These are phyloP conservation scores for Sanghuangporus baumii DNA, from an alignment of 1,284 basidiomycete species.

Conservation along the genomic window DNA sequence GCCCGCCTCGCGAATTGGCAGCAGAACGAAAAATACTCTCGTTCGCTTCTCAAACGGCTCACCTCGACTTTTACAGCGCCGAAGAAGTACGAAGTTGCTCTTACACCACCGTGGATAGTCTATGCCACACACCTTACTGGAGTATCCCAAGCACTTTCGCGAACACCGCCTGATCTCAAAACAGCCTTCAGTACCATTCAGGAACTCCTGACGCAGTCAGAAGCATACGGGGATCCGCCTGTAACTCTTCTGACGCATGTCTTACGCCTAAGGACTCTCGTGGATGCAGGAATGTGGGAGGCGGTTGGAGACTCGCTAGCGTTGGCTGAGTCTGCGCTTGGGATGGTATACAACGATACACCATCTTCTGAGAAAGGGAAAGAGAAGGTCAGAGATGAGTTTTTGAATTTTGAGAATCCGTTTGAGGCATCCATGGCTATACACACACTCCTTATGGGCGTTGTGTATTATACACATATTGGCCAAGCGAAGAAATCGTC, in stretches of 20 bases:
- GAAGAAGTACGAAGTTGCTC: constrained; percentile 6
- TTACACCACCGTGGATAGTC: constrained; percentile 45
- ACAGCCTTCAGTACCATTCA: constrained; percentile 40
- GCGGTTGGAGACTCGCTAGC: constrained; percentile 40
- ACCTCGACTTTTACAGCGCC: constrained; percentile 39
- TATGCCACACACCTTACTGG: constrained; percentile 50
- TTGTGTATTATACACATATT: constrained; percentile 52
- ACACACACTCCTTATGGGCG: constrained; percentile 50
- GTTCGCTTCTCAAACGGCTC: constrained; percentile 48
- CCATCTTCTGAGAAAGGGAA: constrained; percentile 7
- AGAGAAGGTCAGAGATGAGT: constrained; percentile 23
- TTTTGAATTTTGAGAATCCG: constrained; percentile 30
- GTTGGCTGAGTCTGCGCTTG: constrained; percentile 40
- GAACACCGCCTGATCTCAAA: constrained; percentile 28
- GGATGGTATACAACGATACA: constrained; percentile 31
- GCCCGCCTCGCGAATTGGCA: constrained; percentile 48
- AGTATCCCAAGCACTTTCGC: constrained; percentile 38
- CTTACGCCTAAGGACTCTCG: constrained; percentile 46
- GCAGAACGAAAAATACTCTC: constrained; percentile 53
- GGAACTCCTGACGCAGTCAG: constrained; percentile 36
- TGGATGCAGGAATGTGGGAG: constrained; percentile 48
- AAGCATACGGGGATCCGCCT: constrained; percentile 35
- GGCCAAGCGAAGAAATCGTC: constrained; percentile 42
- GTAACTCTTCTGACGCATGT: constrained; percentile 43
- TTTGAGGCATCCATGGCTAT: constrained; percentile 42